Conservation (phyloP, 2,329 filamentous ascomycete species). For the Trichoderma aggressivum region DNA sequence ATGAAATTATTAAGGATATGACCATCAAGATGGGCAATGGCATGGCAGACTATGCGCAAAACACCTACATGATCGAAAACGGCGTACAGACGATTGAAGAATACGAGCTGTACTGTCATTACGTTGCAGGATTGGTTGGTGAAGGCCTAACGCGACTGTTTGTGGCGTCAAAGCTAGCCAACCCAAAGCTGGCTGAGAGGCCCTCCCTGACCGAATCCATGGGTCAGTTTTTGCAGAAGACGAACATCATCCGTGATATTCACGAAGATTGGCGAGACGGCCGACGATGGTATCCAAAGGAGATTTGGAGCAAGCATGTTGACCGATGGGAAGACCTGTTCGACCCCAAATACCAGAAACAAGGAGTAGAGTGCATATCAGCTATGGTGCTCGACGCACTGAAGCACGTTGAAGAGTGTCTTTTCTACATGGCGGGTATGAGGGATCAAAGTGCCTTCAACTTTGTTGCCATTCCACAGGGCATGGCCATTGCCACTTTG, state of each 20-base stretch:
- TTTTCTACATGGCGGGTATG: conserved; percentile 96
- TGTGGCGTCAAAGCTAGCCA: conserved; percentile 80
- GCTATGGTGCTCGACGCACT: conserved; percentile 94
- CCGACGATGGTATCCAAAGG: conserved; percentile 89
- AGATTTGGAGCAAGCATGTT: conserved; percentile 96
- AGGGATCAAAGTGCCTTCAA: conserved; percentile 98
- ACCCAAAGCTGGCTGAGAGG: conserved; percentile 75
- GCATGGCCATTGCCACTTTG: conserved; percentile 94
- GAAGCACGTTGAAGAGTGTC: conserved; percentile 81
- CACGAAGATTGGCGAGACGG: conserved; percentile 85
- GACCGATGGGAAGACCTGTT: conserved; percentile 87
- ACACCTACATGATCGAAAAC: conserved; percentile 74
- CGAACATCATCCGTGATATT: conserved; percentile 96
- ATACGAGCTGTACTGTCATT: conserved; percentile 96
- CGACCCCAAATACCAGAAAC: conserved; percentile 70
- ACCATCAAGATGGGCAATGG: conserved; percentile 94
- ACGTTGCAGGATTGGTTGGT: conserved; percentile 96
- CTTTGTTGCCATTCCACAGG: conserved; percentile 94
- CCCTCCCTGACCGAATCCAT: conserved; percentile 87
- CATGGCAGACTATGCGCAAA: conserved; percentile 93
- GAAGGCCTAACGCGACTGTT: conserved; percentile 90
- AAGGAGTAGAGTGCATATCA: conserved; percentile 80
- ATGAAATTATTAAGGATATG: conserved; percentile 86
- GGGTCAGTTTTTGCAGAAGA: conserved; percentile 97
- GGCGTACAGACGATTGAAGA: conserved; percentile 81